Base-by-base conservation (phyloP, 2,329 filamentous ascomycete genomes). In the Penicillium sp. region DNA sequence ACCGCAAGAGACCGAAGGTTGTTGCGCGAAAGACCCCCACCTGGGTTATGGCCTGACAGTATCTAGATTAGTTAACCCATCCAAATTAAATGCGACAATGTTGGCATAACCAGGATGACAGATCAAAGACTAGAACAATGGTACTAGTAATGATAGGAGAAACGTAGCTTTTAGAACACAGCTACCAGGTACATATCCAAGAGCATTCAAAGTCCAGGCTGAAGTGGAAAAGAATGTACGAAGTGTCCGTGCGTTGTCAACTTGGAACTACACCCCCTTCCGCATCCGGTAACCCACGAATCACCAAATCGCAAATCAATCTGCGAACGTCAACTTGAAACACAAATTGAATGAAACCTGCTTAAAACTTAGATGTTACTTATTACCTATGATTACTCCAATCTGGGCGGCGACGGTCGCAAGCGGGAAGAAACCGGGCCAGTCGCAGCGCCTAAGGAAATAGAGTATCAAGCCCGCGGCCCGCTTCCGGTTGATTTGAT, bases 21-120 rank as follows among this genome's bases (percentile, higher is more conserved):
- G 44, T 61, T 56, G 26, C 51, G 56, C 3, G 68, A 69, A 57
- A 68, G 64, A n/a, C n/a, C n/a, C n/a, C n/a, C n/a, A n/a, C n/a
- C n/a, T n/a, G n/a, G 29, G 67, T 64, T 10, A 68, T 61, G 5
- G 8, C 6, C 9, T 10, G 26, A 27, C 10, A 10, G 26, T 27
- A 27, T 10, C 26, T 27, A 27, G 26, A 27, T 21, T n/a, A n/a
- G n/a, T n/a, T n/a, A n/a, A n/a, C n/a, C n/a, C n/a, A n/a, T n/a
- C n/a, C n/a, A n/a, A n/a, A n/a, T n/a, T n/a, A n/a, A n/a, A n/a
- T n/a, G n/a, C n/a, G n/a, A n/a, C 3, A 14, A 22, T 22, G 9
- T 19, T 7, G 16, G n/a, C 35, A 10, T 39, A 22, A 22, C 5
- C 19, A 22, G 1, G 6, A 22, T 10, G 7, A n/a, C n/a, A n/a